A percentile compares a stretch with the other conserved stretches of the same genome.
phyloP scores from a whole-genome alignment of 371 early-diverging fungal species.

The Lichtheimia corymbifera region DNA sequence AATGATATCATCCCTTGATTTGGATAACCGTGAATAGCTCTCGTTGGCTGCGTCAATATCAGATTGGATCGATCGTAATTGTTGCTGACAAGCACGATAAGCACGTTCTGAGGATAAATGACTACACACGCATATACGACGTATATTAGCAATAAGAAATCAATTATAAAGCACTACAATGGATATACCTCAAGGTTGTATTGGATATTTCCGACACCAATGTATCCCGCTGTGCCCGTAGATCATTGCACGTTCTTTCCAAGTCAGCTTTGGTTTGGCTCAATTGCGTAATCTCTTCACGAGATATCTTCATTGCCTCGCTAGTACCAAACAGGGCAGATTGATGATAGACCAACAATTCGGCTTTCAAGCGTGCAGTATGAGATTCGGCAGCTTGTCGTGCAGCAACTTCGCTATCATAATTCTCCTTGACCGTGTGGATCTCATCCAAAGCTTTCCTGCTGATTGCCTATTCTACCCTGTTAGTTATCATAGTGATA shows the following conservation, averaged over 20 bases:
- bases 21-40: slow-evolving; percentile 25
- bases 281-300: slow-evolving; percentile 38
- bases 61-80: slow-evolving; percentile 31
- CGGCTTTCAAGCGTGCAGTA: slow-evolving; percentile 30
- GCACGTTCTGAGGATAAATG: slow-evolving; percentile 14
- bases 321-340: slow-evolving; percentile 23
- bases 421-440: slow-evolving; percentile 44
- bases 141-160: slow-evolving; percentile 22
- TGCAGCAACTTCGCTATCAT: slow-evolving; percentile 37
- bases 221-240: slow-evolving; percentile 36
- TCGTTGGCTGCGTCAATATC: slow-evolving; percentile 25
- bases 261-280: slow-evolving; percentile 34
- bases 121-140: slow-evolving; percentile 4
- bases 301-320: slow-evolving; percentile 16
- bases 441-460: slow-evolving; percentile 52
- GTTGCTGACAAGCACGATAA: slow-evolving; percentile 35
- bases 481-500: too few relatives aligned
- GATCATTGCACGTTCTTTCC: slow-evolving; percentile 37
- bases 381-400: slow-evolving; percentile 37
- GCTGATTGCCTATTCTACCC: slow-evolving; percentile 32
- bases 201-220: slow-evolving; percentile 13
- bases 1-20: slow-evolving; percentile 42
- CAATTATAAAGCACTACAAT: slow-evolving; percentile 8
- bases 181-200: slow-evolving; percentile 16
- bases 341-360: slow-evolving; percentile 40